Conservation (phyloP, 1,284 basidiomycete species). For the Irpex sp. region DNA sequence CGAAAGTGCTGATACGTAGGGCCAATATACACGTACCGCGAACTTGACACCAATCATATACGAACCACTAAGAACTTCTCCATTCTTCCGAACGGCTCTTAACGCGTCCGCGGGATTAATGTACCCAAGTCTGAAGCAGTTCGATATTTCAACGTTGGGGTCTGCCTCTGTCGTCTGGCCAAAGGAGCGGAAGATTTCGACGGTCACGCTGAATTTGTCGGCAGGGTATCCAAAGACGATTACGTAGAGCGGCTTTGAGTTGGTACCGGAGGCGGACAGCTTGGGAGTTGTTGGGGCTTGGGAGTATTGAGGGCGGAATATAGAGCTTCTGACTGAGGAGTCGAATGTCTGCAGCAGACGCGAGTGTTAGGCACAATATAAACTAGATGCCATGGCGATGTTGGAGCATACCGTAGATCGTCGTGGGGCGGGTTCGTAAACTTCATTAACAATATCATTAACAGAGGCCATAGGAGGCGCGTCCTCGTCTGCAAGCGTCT, state of each 20-base stretch:
- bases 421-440: constrained; percentile 50
- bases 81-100: constrained; percentile 81
- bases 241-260: constrained; percentile 56
- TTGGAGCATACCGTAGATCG: constrained; percentile 51
- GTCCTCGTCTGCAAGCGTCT: constrained; percentile 73
- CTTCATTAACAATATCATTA: constrained; percentile 75
- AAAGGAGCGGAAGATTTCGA: constrained; percentile 77
- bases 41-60: constrained; percentile 89
- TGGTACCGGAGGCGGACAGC: constrained; percentile 30
- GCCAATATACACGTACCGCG: constrained; percentile 59
- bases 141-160: constrained; percentile 66
- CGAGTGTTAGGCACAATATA: constrained; percentile 32
- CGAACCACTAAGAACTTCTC: constrained; percentile 75
- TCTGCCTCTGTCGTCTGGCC: constrained; percentile 75
- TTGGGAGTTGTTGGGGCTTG: constrained; percentile 38
- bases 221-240: constrained; percentile 83
- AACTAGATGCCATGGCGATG: constrained; percentile 11
- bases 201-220: constrained; percentile 75
- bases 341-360: constrained; percentile 32
- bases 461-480: constrained; percentile 79
- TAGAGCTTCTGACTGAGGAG: constrained; percentile 29
- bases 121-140: constrained; percentile 82
- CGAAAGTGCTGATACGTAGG: no score
- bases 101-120: constrained; percentile 74
- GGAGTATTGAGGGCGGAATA: constrained; percentile 31